Conservation (phyloP, 768 basidiomycete species). For the Boletus reticulatus region DNA sequence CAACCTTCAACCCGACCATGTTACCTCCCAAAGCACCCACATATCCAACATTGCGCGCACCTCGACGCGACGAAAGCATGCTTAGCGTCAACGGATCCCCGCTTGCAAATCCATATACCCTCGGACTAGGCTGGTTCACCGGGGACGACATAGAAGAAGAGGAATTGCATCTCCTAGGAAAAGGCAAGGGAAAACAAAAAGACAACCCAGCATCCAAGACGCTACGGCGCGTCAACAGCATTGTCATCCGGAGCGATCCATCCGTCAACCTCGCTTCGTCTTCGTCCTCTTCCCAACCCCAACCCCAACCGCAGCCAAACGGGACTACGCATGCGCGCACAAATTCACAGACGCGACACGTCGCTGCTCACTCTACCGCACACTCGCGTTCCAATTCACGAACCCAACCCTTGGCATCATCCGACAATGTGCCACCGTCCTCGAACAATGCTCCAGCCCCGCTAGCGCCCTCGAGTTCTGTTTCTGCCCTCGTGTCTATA, state of each 20-base stretch:
- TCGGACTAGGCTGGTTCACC: constrained; percentile 60
- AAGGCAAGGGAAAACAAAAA: constrained; percentile 24
- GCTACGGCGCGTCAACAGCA: constrained; percentile 51
- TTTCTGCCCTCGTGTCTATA: constrained; percentile 69
- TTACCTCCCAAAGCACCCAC: constrained; percentile 40
- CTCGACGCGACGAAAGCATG: constrained; percentile 74
- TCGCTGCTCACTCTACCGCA: constrained; percentile 3
- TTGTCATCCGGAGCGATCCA: constrained; percentile 60
- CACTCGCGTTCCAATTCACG: constrained; percentile 46
- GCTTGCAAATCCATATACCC: constrained; percentile 72
- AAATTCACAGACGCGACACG: constrained; percentile 47
- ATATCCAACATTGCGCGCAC: constrained; percentile 55
- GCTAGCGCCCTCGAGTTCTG: constrained; percentile 12
- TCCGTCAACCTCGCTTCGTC: constrained; percentile 38
- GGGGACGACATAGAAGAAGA: constrained; percentile 29
- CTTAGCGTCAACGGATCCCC: constrained; percentile 83
- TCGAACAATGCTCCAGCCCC: neutral
- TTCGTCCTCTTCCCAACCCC: constrained; percentile 19
- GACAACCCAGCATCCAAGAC: constrained; percentile 12
- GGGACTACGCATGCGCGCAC: constrained; percentile 43
- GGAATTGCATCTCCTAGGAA: constrained; percentile 10
- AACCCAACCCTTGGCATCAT: constrained; percentile 15
- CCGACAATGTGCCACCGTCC: neutral
- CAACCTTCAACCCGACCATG: constrained; percentile 72
- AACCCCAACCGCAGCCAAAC: constrained; percentile 21